phyloP scores from a whole-genome alignment of 768 basidiomycete genomes.

The Pholiota molesta region DNA sequence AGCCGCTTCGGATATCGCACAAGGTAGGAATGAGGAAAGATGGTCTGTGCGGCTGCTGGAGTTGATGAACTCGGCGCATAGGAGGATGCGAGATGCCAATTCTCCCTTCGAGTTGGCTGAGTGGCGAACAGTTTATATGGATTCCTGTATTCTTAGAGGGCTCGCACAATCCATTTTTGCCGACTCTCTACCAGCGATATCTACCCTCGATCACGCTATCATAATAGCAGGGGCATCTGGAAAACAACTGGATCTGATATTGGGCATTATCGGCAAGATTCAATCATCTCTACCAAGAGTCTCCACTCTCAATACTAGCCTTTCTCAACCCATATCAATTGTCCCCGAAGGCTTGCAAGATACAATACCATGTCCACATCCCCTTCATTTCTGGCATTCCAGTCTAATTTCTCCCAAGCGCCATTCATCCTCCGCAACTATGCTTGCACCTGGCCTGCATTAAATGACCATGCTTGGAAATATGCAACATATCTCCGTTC shows the following conservation, averaged over 20 bases:
- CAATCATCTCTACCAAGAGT: conserved; percentile 39
- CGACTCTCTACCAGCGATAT: conserved; percentile 44
- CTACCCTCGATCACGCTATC: conserved; percentile 75
- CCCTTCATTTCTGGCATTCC: conserved; percentile 67
- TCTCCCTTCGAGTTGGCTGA: conserved; percentile 33
- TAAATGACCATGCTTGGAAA: conserved; percentile 69
- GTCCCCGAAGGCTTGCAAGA: conserved; percentile 18
- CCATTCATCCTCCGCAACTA: conserved; percentile 80
- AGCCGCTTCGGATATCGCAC: conserved; percentile 18
- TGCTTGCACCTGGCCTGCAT: conserved; percentile 78
- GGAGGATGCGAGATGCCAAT: conserved; percentile 48
- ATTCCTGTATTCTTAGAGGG: conserved; percentile 64
- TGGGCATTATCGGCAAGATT: conserved; percentile 59
- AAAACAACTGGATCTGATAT: conserved; percentile 61
- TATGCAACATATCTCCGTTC: conserved; percentile 69
- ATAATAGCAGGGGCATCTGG: conserved; percentile 84
- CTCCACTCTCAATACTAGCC: not conserved
- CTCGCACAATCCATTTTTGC: conserved; percentile 38
- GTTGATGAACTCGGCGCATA: conserved; percentile 51
- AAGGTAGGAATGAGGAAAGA: conserved; percentile 13
- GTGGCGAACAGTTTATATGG: conserved; percentile 79
- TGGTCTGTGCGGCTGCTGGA: conserved; percentile 33
- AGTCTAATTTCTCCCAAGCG: conserved; percentile 35
- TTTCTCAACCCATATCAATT: conserved; percentile 15
- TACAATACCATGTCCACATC: conserved; percentile 44